phyloP scores from a whole-genome alignment of 208 protist species.

The Crithidia brevicula region DNA sequence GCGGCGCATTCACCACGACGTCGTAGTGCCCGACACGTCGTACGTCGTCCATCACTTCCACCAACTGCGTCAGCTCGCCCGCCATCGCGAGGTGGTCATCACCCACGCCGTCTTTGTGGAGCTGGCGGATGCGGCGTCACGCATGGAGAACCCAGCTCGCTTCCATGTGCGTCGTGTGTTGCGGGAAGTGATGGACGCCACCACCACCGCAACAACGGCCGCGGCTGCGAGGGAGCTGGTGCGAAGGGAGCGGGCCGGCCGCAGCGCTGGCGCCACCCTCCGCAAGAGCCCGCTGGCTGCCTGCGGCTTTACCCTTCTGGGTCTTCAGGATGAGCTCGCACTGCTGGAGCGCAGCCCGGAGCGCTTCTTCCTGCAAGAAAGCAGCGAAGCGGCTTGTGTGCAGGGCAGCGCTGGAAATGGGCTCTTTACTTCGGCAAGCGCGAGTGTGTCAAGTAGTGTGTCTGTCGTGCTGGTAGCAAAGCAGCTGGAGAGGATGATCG shows the following conservation, averaged over 20 bases:
- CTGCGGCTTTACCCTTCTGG: constrained; percentile 75
- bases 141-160: constrained; percentile 41
- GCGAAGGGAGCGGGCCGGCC: not conserved
- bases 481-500: constrained; percentile 51
- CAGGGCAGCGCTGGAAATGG: not conserved
- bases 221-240: not conserved
- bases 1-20: constrained; percentile 56
- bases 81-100: constrained; percentile 78
- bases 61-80: constrained; percentile 64
- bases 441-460: constrained; percentile 3
- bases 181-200: constrained; percentile 57
- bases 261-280: no score
- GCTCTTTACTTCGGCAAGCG: not conserved
- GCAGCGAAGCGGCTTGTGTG: not conserved
- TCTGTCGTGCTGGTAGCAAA: constrained; percentile 60
- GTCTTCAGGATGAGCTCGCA: constrained; percentile 79
- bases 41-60: constrained; percentile 60
- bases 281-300: constrained; percentile 15
- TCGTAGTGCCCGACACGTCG: constrained; percentile 74
- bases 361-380: constrained; percentile 40
- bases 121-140: constrained; percentile 43
- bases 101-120: constrained; percentile 77
- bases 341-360: constrained; percentile 64
- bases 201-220: constrained; percentile 30
- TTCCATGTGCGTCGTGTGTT: constrained; percentile 75